These are phyloP conservation scores for Hypoxylon sp. DNA, from an alignment of 2,329 filamentous ascomycete genomes.

Conservation along the genomic window DNA sequence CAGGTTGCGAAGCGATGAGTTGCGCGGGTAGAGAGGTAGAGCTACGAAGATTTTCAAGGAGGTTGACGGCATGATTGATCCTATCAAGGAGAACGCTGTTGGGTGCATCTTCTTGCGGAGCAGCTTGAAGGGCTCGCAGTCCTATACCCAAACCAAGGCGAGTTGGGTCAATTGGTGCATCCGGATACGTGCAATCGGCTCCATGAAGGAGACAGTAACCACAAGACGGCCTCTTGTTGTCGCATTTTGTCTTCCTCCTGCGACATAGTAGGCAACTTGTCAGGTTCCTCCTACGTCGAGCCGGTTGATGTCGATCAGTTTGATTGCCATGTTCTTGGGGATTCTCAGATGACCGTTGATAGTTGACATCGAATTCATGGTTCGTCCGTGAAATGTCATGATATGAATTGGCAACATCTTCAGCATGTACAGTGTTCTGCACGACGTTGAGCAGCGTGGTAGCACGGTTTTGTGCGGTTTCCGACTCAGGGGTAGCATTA, in stretches of 20 bases:
- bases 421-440: background rate
- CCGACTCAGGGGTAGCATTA: background rate
- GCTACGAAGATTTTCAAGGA: too few relatives aligned
- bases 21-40: too few relatives aligned
- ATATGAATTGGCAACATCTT: background rate
- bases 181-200: slow-evolving; percentile 5
- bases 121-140: background rate
- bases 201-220: background rate
- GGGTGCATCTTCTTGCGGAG: too few relatives aligned
- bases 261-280: slow-evolving; percentile 3
- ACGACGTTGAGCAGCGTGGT: background rate
- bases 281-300: background rate
- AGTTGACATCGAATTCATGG: background rate
- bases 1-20: too few relatives aligned
- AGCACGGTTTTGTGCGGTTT: background rate
- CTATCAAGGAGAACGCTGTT: too few relatives aligned
- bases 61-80: too few relatives aligned
- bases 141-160: background rate
- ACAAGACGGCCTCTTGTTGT: slow-evolving; percentile 9
- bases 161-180: slow-evolving; percentile 1
- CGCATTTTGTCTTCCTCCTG: slow-evolving; percentile 8
- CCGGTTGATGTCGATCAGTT: background rate
- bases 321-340: too few relatives aligned
- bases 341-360: too few relatives aligned
- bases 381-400: background rate